Base-by-base conservation (phyloP, 2,329 filamentous ascomycete species). In the Harringtonia lauricola region DNA sequence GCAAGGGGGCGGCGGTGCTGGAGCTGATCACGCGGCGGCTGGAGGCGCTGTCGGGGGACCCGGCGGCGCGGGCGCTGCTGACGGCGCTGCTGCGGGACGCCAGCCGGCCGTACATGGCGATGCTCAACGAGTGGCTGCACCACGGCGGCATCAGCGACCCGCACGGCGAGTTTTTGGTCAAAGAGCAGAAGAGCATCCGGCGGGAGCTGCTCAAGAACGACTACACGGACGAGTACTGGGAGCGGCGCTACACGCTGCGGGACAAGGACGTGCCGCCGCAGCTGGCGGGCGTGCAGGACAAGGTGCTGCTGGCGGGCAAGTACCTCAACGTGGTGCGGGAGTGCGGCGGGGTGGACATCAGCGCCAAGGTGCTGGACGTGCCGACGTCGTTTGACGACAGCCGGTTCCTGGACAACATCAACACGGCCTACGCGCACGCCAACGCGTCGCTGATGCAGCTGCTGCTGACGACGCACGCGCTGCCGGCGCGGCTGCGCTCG, bases 221-320 rank as follows among this genome's bases (percentile, higher is more conserved):
- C 60, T 98, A 96, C 57, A 98, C 90, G 0, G 92, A 98, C 60
- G 92, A 98, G 57, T 98, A 98, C 62, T 98, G 92, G 92, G 92
- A 98, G 60, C 87, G 94, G 57, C 76, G 92, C 50, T 98, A 98
- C 59, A 96, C 92, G 5, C 83, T 98, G 49, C 82, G 92, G 47
- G 87, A 95, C 48, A 80, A 86, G 39, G 85, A 95, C 47, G 81
- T 96, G 1, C 92, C 92, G 3, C 89, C 90, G 9, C 92, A 98
- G 58, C 74, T 98, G 5, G 84, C 92, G 58, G 80, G 76, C 24
- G 83, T 96, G 52, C 92, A 92, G 59, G 89, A 94, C 53, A 95
- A 95, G 62, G 90, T 96, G 2, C 71, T 98, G 3, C 72, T 98
- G 29, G 92, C 92, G 17, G 92, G 92, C 33, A 98, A 98, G 61